Conservation (phyloP, 441 rosid species). For the Melastoma candidum region DNA sequence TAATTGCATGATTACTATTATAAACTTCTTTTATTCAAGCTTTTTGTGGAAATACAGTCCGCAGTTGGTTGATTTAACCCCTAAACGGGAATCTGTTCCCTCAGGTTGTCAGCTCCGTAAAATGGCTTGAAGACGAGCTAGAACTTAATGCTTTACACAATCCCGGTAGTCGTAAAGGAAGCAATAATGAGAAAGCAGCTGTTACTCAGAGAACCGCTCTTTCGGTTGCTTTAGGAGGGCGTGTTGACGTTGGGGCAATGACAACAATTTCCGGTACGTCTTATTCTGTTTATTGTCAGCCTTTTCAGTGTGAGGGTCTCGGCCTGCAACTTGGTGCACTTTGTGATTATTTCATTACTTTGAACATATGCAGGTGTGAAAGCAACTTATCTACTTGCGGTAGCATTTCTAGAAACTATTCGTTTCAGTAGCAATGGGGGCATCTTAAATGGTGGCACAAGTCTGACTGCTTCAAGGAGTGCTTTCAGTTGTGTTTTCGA, state of each 20-base stretch:
- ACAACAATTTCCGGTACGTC: slow-evolving; percentile 79
- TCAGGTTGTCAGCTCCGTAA: slow-evolving; percentile 96
- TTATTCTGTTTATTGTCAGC: slow-evolving; percentile 8
- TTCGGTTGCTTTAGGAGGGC: slow-evolving; percentile 91
- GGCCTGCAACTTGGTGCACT: too few relatives aligned
- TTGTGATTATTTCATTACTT: background rate
- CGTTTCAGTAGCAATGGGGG: slow-evolving; percentile 99
- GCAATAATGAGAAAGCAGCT: slow-evolving; percentile 94
- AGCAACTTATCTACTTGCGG: slow-evolving; percentile 99
- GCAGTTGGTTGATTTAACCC: background rate
- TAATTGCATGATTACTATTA: too few relatives aligned
- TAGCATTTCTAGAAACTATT: slow-evolving; percentile 84
- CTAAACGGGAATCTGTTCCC: slow-evolving; percentile 10
- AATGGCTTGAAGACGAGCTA: slow-evolving; percentile 99
- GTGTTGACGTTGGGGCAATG: slow-evolving; percentile 83
- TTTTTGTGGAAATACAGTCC: too few relatives aligned
- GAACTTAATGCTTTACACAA: slow-evolving; percentile 95
- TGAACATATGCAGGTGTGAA: slow-evolving; percentile 60
- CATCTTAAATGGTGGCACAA: slow-evolving; percentile 71
- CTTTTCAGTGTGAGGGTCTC: slow-evolving; percentile 1
- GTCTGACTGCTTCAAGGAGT: slow-evolving; percentile 71
- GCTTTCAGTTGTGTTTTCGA: slow-evolving; percentile 97
- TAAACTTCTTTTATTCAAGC: too few relatives aligned
- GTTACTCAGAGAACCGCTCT: slow-evolving; percentile 82
- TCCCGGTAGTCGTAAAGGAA: slow-evolving; percentile 85